Base-by-base conservation (phyloP, 2,329 filamentous ascomycete species). In the Pyricularia sp. region DNA sequence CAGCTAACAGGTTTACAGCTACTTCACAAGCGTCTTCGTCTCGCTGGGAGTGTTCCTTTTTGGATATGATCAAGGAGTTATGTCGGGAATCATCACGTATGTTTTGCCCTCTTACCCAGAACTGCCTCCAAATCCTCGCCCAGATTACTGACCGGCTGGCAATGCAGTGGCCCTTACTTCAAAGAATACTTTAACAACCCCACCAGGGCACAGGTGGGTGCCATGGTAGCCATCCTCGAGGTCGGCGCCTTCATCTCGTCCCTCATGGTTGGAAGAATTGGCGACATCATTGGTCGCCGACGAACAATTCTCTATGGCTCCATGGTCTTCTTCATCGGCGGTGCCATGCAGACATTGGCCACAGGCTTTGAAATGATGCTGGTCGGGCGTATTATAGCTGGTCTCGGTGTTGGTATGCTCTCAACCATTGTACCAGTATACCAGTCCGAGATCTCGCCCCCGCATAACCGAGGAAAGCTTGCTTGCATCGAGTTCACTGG, bases 401-500 rank as follows among this genome's bases (percentile, higher is more conserved):
- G 94, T 80, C 81, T 97, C 10, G 92, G 93, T 61, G 92, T 97
- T 70, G 94, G 94, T 78, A 91, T 93, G 76, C 84, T 96, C 65
- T 97, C 93, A 0, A 94, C 93, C 65, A 97, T 97, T 73, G 93
- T 97, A 1, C 94, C 94, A 0, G 91, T 97, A 64, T 97, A 97
- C 77, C 93, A 97, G 77, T 94, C 93, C 64, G 94, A 97, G 77
- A 97, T 97, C 75, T 97, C 94, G 63, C 95, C 95, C 66, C 93
- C 95, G 5, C 95, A 99, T 77, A 98, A 97, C 79, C 87, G 95
- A 75, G 95, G 95, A 72, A 96, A 95, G 80, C 85, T 99, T 71
- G 95, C 94, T 28, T 98, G 95, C 78, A 98, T 99, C 73, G 95
- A 99, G 78, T 99, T 98, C 76, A 94, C 94, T 0, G 95, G 95